A percentile compares a stretch with the other conserved stretches of the same genome.
Evolutionary conservation across 345 rosid species (phyloP).

Genomic region (Eutrema heterophyllum): DNA sequence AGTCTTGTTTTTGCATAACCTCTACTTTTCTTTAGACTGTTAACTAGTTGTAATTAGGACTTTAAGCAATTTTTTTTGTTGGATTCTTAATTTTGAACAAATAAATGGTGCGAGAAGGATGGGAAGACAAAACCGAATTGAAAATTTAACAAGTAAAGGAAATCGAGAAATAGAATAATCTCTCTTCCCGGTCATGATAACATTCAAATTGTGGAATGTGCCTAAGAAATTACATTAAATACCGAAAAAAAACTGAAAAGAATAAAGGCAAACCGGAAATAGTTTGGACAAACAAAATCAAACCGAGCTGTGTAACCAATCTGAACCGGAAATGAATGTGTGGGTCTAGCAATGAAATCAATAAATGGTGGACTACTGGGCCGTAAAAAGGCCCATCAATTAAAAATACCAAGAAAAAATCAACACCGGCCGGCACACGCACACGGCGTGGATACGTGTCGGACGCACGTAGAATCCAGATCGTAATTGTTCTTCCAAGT

Average conservation of each 20-base stretch:
- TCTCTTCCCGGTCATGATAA: neutral
- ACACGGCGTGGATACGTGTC: constrained; percentile 23
- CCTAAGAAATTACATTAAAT: no score
- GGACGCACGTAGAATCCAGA: constrained; percentile 12
- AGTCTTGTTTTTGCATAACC: neutral
- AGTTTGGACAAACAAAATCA: neutral
- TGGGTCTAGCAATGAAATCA: neutral
- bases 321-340: neutral
- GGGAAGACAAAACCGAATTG: neutral
- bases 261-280: neutral
- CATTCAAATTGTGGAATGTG: neutral
- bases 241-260: no score
- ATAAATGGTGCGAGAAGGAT: neutral
- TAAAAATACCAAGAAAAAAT: neutral
- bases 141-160: neutral
- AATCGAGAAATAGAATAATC: neutral
- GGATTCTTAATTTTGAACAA: neutral
- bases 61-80: no score
- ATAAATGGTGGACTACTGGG: neutral
- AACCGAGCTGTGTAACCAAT: neutral
- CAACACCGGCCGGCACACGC: constrained; percentile 1
- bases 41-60: neutral
- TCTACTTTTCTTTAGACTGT: neutral
- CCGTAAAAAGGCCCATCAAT: constrained; percentile 7
- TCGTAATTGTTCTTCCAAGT: neutral